Evolutionary conservation across 2,329 filamentous ascomycete species (phyloP), one percentile per base, ranked within the genome.

Genomic region (Colletotrichum destructivum): DNA sequence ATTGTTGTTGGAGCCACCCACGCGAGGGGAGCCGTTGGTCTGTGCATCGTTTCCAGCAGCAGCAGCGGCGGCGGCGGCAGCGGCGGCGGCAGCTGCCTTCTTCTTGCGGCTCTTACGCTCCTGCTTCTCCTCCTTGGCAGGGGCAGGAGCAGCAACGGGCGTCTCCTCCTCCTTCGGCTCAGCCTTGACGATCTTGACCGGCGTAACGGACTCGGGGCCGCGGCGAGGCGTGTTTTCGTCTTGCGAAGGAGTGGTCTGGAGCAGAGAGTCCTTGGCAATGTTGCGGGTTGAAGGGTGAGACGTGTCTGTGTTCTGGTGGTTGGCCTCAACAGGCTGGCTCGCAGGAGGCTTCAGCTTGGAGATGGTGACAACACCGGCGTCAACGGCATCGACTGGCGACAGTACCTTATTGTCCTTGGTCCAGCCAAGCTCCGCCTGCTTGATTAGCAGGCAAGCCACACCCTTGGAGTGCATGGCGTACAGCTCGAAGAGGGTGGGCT

Each of bases 401-500:
- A 98, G 86, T 64, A 97, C 93, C 85, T 97, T 97, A 82, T 95
- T 96, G 73, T 98, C 94, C 76, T 91, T 90, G 76, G 92, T 93
- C 95, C 95, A 98, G 40, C 97, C 96, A 60, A 99, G 87, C 82
- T 98, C 96, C 62, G 92, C 90, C 79, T 96, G 94, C 81, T 93
- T 96, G 80, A 99, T 91, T 74, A 91, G 91, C 64, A 98, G 81
- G 77, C 94, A 96, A 21, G 95, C 95, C n/a, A 98, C 95, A 73
- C 96, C 96, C 84, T 95, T 97, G 13, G 96, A 98, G 82, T 99
- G 96, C 92, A 98, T 97, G 42, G 94, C 93, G 80, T 99, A 99
- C 12, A 99, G 88, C 84, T 99, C 96, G 78, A 99, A 98, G 16
- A 98, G 84, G 0, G 92, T 91, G 18, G 90, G 90, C 74, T 96